Conservation (phyloP, 202 grass and related monocot genomes). For the Schoenoplectus tabernaemontani region DNA sequence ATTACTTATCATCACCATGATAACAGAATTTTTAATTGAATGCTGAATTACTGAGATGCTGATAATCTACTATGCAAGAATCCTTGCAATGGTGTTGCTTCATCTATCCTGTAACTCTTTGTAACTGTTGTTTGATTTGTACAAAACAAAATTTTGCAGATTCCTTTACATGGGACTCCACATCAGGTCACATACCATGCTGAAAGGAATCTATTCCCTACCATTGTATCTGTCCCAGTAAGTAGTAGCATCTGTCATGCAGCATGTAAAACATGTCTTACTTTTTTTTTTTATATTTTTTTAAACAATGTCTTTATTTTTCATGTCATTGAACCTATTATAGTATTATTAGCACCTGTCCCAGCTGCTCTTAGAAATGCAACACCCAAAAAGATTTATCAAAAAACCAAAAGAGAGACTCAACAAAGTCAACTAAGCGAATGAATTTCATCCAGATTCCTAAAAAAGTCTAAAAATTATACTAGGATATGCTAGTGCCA, state of each 20-base stretch:
- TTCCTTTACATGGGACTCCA: conserved; percentile 76
- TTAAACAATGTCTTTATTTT: background rate
- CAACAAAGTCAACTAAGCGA: background rate
- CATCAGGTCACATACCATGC: conserved; percentile 93
- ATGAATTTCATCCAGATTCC: background rate
- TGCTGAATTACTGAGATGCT: background rate
- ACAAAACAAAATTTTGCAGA: conserved; percentile 30
- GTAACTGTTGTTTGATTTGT: conserved; percentile 8
- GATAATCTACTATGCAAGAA: background rate
- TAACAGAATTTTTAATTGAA: background rate
- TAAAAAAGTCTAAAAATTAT: background rate
- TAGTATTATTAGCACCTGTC: conserved; percentile 8
- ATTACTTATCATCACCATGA: background rate
- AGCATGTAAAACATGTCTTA: background rate
- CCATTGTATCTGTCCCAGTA: conserved; percentile 92
- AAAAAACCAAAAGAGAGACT: background rate
- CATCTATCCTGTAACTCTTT: background rate
- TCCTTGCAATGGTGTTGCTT: background rate
- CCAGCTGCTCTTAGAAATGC: background rate
- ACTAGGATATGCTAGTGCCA: background rate
- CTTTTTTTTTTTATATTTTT: background rate
- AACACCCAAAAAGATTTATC: background rate
- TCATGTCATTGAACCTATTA: background rate
- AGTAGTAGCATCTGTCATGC: conserved; percentile 23
- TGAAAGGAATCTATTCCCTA: conserved; percentile 76